Evolutionary conservation across 2,329 filamentous ascomycete species (phyloP), one percentile per base, ranked within the genome.

Genomic region (Rosellinia necatrix): DNA sequence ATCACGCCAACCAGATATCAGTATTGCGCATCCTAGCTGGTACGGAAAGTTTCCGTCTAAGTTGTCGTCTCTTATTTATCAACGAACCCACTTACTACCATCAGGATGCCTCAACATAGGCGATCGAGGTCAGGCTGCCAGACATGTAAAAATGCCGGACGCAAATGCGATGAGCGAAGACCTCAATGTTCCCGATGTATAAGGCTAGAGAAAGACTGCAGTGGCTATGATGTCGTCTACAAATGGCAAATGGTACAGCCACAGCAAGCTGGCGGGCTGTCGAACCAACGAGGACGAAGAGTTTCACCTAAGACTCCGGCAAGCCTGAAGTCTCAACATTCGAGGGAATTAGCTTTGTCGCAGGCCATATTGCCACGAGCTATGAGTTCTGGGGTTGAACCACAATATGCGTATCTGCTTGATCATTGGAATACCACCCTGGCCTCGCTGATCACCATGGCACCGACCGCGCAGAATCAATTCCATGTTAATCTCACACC

Each of bases 151-250:
- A 68, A 66, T 22, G 69, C 71, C n/a, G 70, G 70, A 7, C 71
- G 71, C 37, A 72, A 71, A 44, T 72, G 70, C 32, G 70, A 71
- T 29, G 70, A 72, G 58, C 56, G 64, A 21, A 70, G 65, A 30
- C 70, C 70, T 6, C 61, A 59, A 35, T 72, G 70, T 12, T 63
- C 65, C 24, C 64, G 70, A 41, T 72, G 70, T 12, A 41, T 63
- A 35, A 68, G 70, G 5, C 67, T 71, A 3, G 44, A 53, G 12
- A 72, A 71, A 62, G 42, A 46, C 0, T 72, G 70, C 50, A 67
- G 71, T 44, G 70, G 68, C 1, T 72, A 71, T 25, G 69, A 67
- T 12, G 53, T 71, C 25, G 59, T 56, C 41, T 62, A 70, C 10
- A 68, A 62, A 41, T 72, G 70, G 70, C 66, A 68, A 62, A 41